Evolutionary conservation across 805 yeast genomes (phyloP).

Genomic region (Candida endomychidarum): DNA sequence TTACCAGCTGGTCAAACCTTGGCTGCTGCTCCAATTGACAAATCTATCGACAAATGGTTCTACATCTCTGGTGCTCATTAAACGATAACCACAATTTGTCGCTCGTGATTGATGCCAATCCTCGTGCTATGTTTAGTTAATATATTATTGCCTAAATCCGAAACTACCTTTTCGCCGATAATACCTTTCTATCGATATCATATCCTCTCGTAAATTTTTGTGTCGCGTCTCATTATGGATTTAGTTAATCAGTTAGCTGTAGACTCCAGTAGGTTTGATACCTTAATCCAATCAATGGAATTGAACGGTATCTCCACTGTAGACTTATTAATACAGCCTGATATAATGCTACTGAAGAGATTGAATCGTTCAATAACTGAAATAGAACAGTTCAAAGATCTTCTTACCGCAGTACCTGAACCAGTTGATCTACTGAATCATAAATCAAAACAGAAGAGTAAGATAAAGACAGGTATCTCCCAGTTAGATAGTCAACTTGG

Average conservation of each 20-base stretch:
- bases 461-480: constrained; percentile 25
- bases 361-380: constrained; percentile 28
- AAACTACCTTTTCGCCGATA: not conserved
- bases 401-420: constrained; percentile 7
- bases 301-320: constrained; percentile 26
- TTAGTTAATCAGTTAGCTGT: constrained; percentile 4
- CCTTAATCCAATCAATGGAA: constrained; percentile 19
- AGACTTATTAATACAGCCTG: constrained; percentile 21
- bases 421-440: constrained; percentile 1
- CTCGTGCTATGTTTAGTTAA: not conserved
- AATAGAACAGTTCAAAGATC: constrained; percentile 19
- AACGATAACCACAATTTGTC: constrained; percentile 7
- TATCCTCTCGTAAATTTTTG: not conserved
- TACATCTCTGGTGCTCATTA: constrained; percentile 81
- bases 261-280: constrained; percentile 13
- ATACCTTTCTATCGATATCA: not conserved
- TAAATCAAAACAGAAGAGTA: not conserved
- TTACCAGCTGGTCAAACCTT: constrained; percentile 71
- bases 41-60: constrained; percentile 98
- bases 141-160: not conserved
- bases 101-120: not conserved
- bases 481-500: constrained; percentile 26
- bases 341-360: constrained; percentile 18
- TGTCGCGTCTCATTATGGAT: constrained; percentile 9
- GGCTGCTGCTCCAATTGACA: constrained; percentile 93